Conservation (phyloP, 2,329 filamentous ascomycete genomes). For the Aspergillus sp. region DNA sequence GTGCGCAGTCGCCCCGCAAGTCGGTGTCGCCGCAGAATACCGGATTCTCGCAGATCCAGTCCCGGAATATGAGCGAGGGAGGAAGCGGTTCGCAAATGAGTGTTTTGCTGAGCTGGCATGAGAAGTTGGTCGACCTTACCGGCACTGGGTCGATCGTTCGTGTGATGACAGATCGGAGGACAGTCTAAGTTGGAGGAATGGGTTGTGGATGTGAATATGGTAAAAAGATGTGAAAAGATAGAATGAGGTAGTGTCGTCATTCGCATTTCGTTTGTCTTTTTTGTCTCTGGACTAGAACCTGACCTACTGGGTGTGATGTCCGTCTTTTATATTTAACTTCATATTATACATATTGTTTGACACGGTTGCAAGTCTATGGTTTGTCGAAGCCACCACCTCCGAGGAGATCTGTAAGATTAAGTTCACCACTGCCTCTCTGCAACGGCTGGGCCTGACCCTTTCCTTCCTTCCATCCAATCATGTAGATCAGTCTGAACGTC, state of each 20-base stretch:
- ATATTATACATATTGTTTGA: conserved; percentile 9
- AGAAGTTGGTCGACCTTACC: conserved; percentile 93
- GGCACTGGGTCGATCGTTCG: conserved; percentile 88
- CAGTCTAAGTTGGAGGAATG: conserved; percentile 52
- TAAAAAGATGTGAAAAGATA: background rate
- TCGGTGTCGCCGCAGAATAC: conserved; percentile 69
- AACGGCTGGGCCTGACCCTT: conserved; percentile 74
- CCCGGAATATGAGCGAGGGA: conserved; percentile 53
- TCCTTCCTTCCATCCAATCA: conserved; percentile 97
- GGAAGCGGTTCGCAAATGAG: conserved; percentile 89
- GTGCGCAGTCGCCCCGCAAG: conserved; percentile 46
- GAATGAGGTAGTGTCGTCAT: no score
- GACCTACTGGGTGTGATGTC: conserved; percentile 2
- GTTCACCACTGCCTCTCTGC: conserved; percentile 74
- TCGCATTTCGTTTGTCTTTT: background rate
- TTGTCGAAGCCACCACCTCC: conserved; percentile 40
- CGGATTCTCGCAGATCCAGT: conserved; percentile 78
- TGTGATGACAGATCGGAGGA: conserved; percentile 94
- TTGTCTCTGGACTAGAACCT: background rate
- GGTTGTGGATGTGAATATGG: background rate
- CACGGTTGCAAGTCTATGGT: conserved; percentile 8
- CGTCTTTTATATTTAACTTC: conserved; percentile 11
- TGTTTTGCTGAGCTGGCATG: conserved; percentile 95
- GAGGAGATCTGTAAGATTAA: conserved; percentile 82
- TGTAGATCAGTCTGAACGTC: conserved; percentile 92